Evolutionary conservation across 768 basidiomycete species (phyloP), one percentile per base, ranked within the genome.

Genomic region (Leccinum variicolor): DNA sequence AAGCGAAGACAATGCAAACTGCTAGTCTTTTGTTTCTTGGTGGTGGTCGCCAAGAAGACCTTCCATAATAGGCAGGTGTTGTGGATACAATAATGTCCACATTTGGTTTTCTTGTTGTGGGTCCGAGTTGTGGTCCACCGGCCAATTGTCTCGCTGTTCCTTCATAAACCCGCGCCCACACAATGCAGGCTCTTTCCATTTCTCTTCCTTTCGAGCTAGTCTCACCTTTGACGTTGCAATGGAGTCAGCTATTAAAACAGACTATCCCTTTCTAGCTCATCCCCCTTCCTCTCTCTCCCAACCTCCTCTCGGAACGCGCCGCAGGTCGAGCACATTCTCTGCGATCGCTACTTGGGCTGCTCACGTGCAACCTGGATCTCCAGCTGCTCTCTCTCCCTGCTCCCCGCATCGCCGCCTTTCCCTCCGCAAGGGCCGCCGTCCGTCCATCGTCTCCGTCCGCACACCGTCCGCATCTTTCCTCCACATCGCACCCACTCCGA

Each of bases 321-420:
- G 68, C 50, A 75, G 76, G 61, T 79, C 82, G 21, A 77, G 73
- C 53, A 78, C 82, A 2, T 77, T 76, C 61, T 73, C 79, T 2
- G 65, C 76, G 39, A 87, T 90, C 48, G 65, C 79, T 15, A 62
- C 81, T 39, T 91, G 89, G 89, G 85, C 82, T 5, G 73, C 82
- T 19, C 77, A 74, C 60, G 85, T 90, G 54, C 83, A 86, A 56
- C 89, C 88, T 5, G 88, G 87, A 6, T 84, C 87, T 15, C 87
- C 88, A 3, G 76, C 71, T 0, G 74, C 77, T 11, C 51, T 64
- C n/a, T 72, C 77, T 34, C 77, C 80, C 2, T 64, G 66, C 29
- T 78, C 78, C 6, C 75, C 80, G 3, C 63, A 64, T 55, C 75
- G 73, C 54, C 73, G 74, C 25, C 60, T 68, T 29, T 75, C 78